A percentile compares a stretch with the other conserved stretches of the same genome.
phyloP scores from a whole-genome alignment of 768 basidiomycete species.

The Kwoniella europaea region DNA sequence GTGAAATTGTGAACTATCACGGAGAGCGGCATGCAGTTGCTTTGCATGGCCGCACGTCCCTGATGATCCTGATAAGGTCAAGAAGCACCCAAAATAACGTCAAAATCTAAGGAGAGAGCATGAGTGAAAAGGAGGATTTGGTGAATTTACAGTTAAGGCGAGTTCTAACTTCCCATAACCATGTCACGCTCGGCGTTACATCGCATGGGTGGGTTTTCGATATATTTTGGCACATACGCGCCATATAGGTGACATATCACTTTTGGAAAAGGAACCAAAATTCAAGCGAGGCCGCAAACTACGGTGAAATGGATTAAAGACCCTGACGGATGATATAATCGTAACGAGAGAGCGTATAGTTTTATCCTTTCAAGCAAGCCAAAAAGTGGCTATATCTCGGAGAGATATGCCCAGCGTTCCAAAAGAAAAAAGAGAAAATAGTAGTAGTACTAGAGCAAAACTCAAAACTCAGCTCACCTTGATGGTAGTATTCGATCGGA shows the following conservation, averaged over 20 bases:
- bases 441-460: not conserved
- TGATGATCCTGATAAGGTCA: conserved; percentile 10
- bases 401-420: conserved; percentile 12
- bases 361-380: not conserved
- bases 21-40: not conserved
- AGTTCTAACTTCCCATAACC: not conserved
- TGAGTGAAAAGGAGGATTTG: not conserved
- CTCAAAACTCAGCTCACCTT: conserved; percentile 6
- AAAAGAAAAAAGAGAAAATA: not conserved
- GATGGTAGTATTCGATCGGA: not conserved
- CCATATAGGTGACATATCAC: conserved; percentile 13
- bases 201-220: too few relatives aligned
- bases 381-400: not conserved
- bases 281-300: conserved; percentile 7
- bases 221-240: conserved; percentile 15
- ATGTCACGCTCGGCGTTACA: conserved; percentile 15
- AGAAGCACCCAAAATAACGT: conserved; percentile 16
- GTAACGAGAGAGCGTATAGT: not conserved
- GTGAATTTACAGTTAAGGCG: conserved; percentile 8
- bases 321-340: conserved; percentile 4
- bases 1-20: conserved; percentile 9
- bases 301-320: conserved; percentile 7
- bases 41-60: conserved; percentile 1
- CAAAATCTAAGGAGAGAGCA: conserved; percentile 6
- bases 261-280: not conserved